Percentiles rank a stretch among this genome's conserved stretches.
phyloP scores from a whole-genome alignment of 2,329 filamentous ascomycete species.

The Graphilbum fragrans region DNA sequence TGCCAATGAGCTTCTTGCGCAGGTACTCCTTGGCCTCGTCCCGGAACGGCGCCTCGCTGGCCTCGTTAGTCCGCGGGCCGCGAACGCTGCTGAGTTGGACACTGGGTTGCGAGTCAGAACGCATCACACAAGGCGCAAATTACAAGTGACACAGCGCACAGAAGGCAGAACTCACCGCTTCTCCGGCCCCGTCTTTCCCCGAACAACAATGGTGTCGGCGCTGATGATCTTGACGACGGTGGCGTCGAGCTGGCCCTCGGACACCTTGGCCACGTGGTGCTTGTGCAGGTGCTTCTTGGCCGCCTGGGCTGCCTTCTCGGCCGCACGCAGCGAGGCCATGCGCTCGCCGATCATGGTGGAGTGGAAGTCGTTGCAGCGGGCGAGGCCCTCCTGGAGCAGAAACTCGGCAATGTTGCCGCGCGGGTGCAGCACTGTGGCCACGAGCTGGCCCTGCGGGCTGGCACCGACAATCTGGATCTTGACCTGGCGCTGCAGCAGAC shows the following conservation, averaged over 20 bases:
- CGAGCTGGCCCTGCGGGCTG: slow-evolving; percentile 83
- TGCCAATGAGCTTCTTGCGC: slow-evolving; percentile 87
- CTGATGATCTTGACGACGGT: slow-evolving; percentile 75
- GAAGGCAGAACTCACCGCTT: slow-evolving; percentile 40
- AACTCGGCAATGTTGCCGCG: slow-evolving; percentile 88
- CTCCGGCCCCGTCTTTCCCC: slow-evolving; percentile 73
- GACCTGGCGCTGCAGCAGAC: slow-evolving; percentile 77
- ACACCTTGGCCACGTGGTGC: slow-evolving; percentile 60
- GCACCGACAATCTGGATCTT: slow-evolving; percentile 74
- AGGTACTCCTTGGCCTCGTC: slow-evolving; percentile 95
- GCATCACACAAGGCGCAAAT: not conserved
- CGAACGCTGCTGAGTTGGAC: slow-evolving; percentile 88
- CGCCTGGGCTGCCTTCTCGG: slow-evolving; percentile 75
- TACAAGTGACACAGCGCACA: not conserved
- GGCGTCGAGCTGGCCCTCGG: slow-evolving; percentile 60
- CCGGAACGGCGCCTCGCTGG: slow-evolving; percentile 76
- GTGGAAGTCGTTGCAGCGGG: slow-evolving; percentile 90
- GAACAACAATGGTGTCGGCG: slow-evolving; percentile 78
- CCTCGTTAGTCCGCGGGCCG: slow-evolving; percentile 80
- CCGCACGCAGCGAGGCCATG: slow-evolving; percentile 75
- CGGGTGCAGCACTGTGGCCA: slow-evolving; percentile 78
- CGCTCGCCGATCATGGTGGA: slow-evolving; percentile 80
- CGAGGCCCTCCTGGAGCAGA: slow-evolving; percentile 77
- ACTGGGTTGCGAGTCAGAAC: slow-evolving; percentile 2
- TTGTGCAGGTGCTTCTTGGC: slow-evolving; percentile 71